Evolutionary conservation across 2,329 filamentous ascomycete genomes (phyloP).

Genomic region (Rosellinia necatrix): DNA sequence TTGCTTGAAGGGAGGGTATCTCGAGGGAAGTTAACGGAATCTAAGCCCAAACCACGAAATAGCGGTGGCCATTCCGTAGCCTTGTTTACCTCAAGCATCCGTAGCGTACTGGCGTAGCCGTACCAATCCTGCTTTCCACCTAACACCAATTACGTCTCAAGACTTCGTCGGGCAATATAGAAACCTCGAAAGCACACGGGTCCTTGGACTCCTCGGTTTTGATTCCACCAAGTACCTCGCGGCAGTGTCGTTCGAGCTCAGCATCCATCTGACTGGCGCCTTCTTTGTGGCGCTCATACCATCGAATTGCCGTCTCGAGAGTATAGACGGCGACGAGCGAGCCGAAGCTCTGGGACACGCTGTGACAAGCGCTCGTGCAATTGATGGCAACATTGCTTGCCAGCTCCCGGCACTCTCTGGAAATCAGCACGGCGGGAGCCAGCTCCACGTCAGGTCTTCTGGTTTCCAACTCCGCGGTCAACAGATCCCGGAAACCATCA

Average conservation of each 20-base stretch:
- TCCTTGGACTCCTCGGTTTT: slow-evolving; percentile 21
- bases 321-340: slow-evolving; percentile 25
- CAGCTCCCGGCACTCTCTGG: slow-evolving; percentile 21
- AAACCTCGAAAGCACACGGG: slow-evolving; percentile 24
- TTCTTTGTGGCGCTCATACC: slow-evolving; percentile 25
- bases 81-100: too few species aligned
- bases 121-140: too few species aligned
- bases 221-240: slow-evolving; percentile 19
- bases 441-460: neutral
- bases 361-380: slow-evolving; percentile 22
- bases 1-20: too few species aligned
- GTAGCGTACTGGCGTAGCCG: too few species aligned
- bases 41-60: too few species aligned
- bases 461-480: neutral
- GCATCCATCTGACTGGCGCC: slow-evolving; percentile 1
- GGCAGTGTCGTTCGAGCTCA: slow-evolving; percentile 24
- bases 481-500: neutral
- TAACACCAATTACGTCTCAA: slow-evolving; percentile 18
- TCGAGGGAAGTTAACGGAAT: too few species aligned
- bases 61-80: too few species aligned
- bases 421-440: slow-evolving; percentile 7
- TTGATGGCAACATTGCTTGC: slow-evolving; percentile 27
- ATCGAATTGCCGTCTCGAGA: slow-evolving; percentile 27
- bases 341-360: slow-evolving; percentile 27
- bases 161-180: slow-evolving; percentile 20